Percentiles rank a stretch among this genome's conserved stretches.
Evolutionary conservation across 2,329 filamentous ascomycete genomes (phyloP).

Genomic region (Cercospora sp.): DNA sequence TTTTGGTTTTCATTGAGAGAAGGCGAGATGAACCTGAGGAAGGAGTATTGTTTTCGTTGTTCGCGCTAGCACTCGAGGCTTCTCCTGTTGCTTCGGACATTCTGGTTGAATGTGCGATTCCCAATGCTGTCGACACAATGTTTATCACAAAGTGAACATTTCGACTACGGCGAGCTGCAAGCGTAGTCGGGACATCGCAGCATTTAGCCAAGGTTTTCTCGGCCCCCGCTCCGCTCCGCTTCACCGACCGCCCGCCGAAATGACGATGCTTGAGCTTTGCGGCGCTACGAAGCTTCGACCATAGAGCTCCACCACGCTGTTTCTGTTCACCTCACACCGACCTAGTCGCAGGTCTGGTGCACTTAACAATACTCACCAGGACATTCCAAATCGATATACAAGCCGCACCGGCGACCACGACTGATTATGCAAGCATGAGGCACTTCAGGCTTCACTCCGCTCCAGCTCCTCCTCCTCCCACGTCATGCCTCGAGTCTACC

Average conservation of each 20-base stretch:
- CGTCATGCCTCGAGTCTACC: conserved; percentile 52
- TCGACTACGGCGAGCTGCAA: neutral
- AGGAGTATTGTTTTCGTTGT: neutral
- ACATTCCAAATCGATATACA: neutral
- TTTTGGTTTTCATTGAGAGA: neutral
- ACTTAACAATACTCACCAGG: neutral
- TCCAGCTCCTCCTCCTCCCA: conserved; percentile 6
- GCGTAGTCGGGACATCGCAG: neutral
- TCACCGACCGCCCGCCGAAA: conserved; percentile 1
- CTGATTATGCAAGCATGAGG: conserved; percentile 13
- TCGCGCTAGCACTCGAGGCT: neutral
- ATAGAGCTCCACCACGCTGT: conserved; percentile 4
- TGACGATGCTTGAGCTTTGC: conserved; percentile 1
- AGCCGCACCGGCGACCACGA: neutral
- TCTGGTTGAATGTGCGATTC: neutral
- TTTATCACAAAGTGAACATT: neutral
- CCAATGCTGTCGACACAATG: neutral
- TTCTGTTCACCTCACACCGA: neutral
- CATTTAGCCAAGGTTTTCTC: neutral
- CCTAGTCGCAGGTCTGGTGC: neutral
- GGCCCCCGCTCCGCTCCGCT: neutral
- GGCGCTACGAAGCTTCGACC: conserved; percentile 7
- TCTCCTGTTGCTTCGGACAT: neutral
- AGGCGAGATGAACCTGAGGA: neutral
- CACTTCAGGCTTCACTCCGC: neutral